These are phyloP conservation scores for Crithidia acanthocephali DNA, from an alignment of 208 protist genomes.

Conservation along the genomic window DNA sequence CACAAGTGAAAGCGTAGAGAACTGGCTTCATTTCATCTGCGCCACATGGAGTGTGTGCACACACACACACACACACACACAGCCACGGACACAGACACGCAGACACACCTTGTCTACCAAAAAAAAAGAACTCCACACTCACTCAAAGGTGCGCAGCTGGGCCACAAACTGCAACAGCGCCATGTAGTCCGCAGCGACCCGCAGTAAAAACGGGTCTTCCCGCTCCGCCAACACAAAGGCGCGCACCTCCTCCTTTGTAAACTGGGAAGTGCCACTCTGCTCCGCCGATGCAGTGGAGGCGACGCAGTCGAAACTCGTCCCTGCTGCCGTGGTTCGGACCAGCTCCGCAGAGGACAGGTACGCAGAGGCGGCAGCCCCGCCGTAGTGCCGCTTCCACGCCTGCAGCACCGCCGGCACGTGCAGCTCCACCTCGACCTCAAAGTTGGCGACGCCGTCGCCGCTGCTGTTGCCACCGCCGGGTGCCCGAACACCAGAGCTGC, in stretches of 20 bases:
- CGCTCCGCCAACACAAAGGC: slow-evolving; percentile 23
- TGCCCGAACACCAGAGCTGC: background rate
- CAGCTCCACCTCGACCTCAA: slow-evolving; percentile 69
- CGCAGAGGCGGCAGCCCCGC: slow-evolving; percentile 24
- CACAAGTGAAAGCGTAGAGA: too few species aligned
- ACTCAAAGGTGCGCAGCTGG: slow-evolving; percentile 8
- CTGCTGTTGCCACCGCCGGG: background rate
- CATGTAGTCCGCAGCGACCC: slow-evolving; percentile 59
- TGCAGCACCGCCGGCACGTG: slow-evolving; percentile 46
- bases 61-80: too few species aligned
- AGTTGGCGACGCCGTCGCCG: background rate
- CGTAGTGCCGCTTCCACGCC: slow-evolving; percentile 41
- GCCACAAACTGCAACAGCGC: slow-evolving; percentile 58
- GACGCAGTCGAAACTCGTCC: background rate
- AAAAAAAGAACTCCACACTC: too few species aligned
- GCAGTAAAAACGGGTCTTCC: slow-evolving; percentile 48
- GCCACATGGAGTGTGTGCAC: too few species aligned
- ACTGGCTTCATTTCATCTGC: too few species aligned
- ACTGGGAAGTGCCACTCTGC: background rate
- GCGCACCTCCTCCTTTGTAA: slow-evolving; percentile 7
- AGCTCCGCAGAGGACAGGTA: slow-evolving; percentile 19
- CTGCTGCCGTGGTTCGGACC: slow-evolving; percentile 18
- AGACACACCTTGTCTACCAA: background rate
- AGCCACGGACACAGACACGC: background rate
- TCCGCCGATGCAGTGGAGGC: background rate